A percentile compares a stretch with the other conserved stretches of the same genome.
Evolutionary conservation across 441 rosid genomes (phyloP).

Genomic region (Capsella rubella): DNA sequence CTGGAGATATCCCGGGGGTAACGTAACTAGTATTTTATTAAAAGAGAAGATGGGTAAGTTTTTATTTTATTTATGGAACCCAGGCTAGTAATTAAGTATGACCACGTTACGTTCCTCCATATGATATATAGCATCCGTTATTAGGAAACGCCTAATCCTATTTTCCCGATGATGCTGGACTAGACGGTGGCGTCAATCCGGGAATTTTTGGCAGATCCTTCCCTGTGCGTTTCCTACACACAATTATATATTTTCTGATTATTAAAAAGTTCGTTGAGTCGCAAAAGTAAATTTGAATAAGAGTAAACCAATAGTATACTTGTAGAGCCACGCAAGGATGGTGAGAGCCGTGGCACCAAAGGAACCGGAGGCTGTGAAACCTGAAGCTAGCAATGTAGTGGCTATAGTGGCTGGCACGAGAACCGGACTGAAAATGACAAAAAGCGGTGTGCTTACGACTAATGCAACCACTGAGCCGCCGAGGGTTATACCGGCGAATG

Average conservation of each 20-base stretch:
- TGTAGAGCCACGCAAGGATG: conserved; percentile 66
- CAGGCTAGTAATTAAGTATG: conserved; percentile 4
- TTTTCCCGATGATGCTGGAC: conserved; percentile 1
- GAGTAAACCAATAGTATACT: conserved; percentile 42
- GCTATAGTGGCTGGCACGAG: conserved; percentile 74
- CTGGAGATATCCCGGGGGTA: conserved; percentile 1
- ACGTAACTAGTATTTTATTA: background rate
- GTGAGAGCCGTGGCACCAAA: conserved; percentile 60
- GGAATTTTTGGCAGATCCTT: conserved; percentile 27
- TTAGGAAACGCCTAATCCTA: conserved; percentile 19
- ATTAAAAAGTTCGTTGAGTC: background rate
- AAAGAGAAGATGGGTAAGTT: conserved; percentile 1
- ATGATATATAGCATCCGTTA: conserved; percentile 8
- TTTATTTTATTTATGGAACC: conserved; percentile 12
- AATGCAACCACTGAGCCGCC: conserved; percentile 68
- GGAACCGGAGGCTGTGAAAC: conserved; percentile 74
- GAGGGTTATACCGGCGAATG: conserved; percentile 64
- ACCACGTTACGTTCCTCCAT: conserved; percentile 12
- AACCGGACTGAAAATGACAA: conserved; percentile 79
- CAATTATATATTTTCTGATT: conserved; percentile 1
- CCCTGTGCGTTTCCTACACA: conserved; percentile 27
- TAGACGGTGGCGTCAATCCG: conserved; percentile 26
- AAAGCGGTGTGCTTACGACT: conserved; percentile 67
- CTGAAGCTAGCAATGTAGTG: conserved; percentile 52
- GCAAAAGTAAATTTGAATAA: background rate